These are phyloP conservation scores for Trichoderma polysporum DNA, from an alignment of 2,329 filamentous ascomycete genomes.

Conservation along the genomic window DNA sequence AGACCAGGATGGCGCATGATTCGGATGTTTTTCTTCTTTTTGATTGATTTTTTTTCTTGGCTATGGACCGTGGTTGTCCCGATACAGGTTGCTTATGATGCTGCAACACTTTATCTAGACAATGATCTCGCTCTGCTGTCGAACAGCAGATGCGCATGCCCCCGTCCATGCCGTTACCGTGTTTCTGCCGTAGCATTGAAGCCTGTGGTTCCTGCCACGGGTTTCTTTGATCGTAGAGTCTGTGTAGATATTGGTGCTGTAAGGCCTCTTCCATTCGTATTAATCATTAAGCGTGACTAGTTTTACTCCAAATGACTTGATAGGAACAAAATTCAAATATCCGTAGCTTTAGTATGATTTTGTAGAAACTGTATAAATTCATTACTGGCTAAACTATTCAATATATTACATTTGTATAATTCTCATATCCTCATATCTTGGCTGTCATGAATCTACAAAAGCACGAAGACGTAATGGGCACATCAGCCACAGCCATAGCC, in stretches of 20 bases:
- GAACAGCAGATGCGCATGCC: constrained; percentile 16
- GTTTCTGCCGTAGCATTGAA: not conserved
- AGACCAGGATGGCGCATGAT: constrained; percentile 2
- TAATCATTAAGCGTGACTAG: not conserved
- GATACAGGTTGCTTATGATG: constrained; percentile 7
- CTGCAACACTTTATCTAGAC: constrained; percentile 18
- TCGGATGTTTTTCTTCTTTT: not conserved
- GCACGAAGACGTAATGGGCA: constrained; percentile 47
- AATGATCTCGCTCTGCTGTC: constrained; percentile 20
- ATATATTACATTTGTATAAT: not conserved
- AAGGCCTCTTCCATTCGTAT: not conserved
- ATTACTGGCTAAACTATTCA: not conserved
- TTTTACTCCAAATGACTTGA: not conserved
- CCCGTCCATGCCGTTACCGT: not conserved
- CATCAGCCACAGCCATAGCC: constrained; percentile 58
- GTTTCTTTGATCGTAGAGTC: not conserved
- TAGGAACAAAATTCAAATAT: not conserved
- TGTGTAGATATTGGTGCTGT: not conserved
- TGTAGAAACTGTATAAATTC: not conserved
- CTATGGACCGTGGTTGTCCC: not conserved
- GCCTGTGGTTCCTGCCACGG: not conserved
- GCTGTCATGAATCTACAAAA: constrained; percentile 29
- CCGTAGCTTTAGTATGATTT: not conserved
- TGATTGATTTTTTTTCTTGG: not conserved
- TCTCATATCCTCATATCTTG: constrained; percentile 24